phyloP scores from a whole-genome alignment of 345 rosid species.

The Euphorbia pulcherrima region DNA sequence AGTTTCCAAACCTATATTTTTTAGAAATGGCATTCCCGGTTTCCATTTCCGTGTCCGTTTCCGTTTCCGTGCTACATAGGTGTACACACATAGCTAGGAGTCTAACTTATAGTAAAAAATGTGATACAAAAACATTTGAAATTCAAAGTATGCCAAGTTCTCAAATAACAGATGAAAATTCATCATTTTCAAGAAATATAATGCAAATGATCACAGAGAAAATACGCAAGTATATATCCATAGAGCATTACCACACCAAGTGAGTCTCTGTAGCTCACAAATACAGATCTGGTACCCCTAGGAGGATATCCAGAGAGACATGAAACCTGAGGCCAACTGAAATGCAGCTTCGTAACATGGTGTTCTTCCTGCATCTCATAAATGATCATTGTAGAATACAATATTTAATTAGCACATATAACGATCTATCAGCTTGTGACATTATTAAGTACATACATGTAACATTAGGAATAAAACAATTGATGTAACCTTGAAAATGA shows the following conservation, averaged over 20 bases:
- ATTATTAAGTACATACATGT: not conserved
- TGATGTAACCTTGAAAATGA: not conserved
- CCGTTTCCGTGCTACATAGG: too few species aligned
- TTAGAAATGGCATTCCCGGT: too few species aligned
- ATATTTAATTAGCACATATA: not conserved
- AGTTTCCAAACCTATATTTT: too few species aligned
- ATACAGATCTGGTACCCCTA: slow-evolving; percentile 62
- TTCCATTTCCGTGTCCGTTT: too few species aligned
- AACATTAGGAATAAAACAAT: not conserved
- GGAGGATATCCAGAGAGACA: slow-evolving; percentile 67
- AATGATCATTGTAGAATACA: not conserved
- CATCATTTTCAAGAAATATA: not conserved
- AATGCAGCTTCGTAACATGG: slow-evolving; percentile 66
- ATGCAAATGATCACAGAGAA: not conserved
- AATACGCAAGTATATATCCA: not conserved
- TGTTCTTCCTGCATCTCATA: slow-evolving; percentile 76
- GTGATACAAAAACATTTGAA: not conserved
- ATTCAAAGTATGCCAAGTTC: not conserved
- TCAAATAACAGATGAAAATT: not conserved
- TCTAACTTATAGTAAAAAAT: not conserved
- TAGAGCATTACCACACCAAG: slow-evolving; percentile 42
- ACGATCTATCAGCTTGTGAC: not conserved
- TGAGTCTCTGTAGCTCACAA: slow-evolving; percentile 64
- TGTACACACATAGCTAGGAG: not conserved
- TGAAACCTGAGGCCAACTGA: slow-evolving; percentile 77